These are phyloP conservation scores for Diaporthe citrichinensis DNA, from an alignment of 2,329 filamentous ascomycete species.

Conservation along the genomic window DNA sequence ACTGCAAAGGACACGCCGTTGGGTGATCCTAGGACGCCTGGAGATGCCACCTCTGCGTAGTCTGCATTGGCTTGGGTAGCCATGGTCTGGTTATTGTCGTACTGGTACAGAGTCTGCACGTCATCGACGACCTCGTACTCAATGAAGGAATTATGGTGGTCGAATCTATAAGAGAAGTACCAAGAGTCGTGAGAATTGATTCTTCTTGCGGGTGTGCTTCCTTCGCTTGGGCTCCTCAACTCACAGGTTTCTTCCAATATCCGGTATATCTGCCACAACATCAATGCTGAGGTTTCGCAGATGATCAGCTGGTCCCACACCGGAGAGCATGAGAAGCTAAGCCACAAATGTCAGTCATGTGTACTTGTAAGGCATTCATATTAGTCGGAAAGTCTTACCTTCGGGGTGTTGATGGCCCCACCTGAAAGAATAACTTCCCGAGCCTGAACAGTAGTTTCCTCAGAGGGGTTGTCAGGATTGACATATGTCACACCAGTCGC, in stretches of 20 bases:
- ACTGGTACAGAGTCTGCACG: conserved; percentile 6
- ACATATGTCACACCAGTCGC: background rate
- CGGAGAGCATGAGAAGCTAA: conserved; percentile 9
- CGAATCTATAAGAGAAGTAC: background rate
- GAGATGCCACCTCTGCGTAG: background rate
- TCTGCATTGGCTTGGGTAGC: background rate
- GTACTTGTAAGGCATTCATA: too few species aligned
- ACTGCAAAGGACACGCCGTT: conserved; percentile 3
- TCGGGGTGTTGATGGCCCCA: background rate
- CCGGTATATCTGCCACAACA: background rate
- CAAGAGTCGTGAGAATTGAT: background rate
- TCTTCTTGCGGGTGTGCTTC: too few species aligned
- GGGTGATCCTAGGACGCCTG: background rate
- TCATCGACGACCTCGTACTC: background rate
- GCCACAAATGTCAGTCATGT: background rate
- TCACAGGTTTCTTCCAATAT: background rate
- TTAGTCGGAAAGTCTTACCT: background rate
- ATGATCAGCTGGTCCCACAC: background rate
- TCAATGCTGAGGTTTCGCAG: background rate
- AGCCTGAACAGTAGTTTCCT: background rate
- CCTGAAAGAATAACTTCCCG: conserved; percentile 6
- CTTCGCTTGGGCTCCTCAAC: background rate
- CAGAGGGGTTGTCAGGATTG: background rate
- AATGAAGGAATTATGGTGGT: background rate
- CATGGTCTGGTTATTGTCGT: background rate